Evolutionary conservation across 805 yeast species (phyloP).

Genomic region (Saccharomycopsis javanensis): DNA sequence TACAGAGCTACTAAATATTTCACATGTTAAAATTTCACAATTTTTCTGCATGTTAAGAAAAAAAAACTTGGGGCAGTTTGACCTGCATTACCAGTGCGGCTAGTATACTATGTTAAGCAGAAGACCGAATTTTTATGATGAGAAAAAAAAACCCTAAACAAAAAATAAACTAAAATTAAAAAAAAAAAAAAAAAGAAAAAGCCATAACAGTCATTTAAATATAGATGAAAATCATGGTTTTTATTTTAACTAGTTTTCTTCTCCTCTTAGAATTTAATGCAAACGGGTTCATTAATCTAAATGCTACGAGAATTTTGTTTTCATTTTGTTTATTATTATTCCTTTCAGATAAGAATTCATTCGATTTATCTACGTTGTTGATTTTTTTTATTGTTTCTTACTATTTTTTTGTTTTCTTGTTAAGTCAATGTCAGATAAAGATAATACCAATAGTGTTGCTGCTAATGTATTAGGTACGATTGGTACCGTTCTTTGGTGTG

Average conservation of each 20-base stretch:
- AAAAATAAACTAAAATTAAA: background rate
- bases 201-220: background rate
- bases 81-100: background rate
- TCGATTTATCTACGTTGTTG: no score
- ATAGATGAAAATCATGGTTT: background rate
- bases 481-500: conserved; percentile 89
- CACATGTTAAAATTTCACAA: background rate
- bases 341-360: no score
- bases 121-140: background rate
- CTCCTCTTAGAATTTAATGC: background rate
- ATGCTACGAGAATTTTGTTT: no score
- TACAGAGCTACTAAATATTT: background rate
- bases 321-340: no score
- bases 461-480: conserved; percentile 74
- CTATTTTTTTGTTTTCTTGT: no score
- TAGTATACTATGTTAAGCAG: background rate
- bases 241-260: background rate
- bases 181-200: background rate
- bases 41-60: background rate
- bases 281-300: no score
- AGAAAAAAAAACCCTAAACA: no score
- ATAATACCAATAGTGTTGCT: conserved; percentile 29
- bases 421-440: background rate
- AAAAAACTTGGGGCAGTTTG: background rate
- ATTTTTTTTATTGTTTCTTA: no score